These are phyloP conservation scores for Penicillium lagena DNA, from an alignment of 495 filamentous ascomycete genomes.

Conservation along the genomic window DNA sequence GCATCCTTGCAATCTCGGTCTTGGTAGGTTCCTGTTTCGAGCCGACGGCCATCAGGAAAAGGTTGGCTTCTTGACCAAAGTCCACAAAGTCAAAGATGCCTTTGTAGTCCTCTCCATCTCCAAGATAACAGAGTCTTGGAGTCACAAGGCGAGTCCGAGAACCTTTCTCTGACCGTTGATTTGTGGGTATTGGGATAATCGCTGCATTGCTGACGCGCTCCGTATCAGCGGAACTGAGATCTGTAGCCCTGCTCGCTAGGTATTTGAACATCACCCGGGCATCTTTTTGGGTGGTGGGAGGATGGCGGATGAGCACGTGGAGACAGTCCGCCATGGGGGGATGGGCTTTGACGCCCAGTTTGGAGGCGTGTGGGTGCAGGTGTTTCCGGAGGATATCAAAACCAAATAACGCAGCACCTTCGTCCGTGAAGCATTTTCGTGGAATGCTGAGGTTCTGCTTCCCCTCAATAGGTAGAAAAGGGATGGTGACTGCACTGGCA, in stretches of 20 bases:
- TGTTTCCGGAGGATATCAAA: slow-evolving; percentile 70
- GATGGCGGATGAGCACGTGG: slow-evolving; percentile 57
- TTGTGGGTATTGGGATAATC: slow-evolving; percentile 63
- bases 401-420: slow-evolving; percentile 65
- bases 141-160: slow-evolving; percentile 41
- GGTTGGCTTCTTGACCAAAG: slow-evolving; percentile 80
- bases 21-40: slow-evolving; percentile 87
- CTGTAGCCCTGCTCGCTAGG: slow-evolving; percentile 65
- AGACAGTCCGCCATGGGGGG: slow-evolving; percentile 72
- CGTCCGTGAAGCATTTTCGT: slow-evolving; percentile 75
- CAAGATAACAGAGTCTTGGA: slow-evolving; percentile 71
- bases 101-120: slow-evolving; percentile 65
- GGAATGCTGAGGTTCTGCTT: slow-evolving; percentile 60
- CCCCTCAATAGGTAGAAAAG: slow-evolving; percentile 70
- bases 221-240: slow-evolving; percentile 57
- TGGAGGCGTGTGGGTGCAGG: slow-evolving; percentile 67
- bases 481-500: slow-evolving; percentile 44
- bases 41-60: slow-evolving; percentile 79
- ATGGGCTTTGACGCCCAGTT: slow-evolving; percentile 76
- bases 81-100: slow-evolving; percentile 97
- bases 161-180: slow-evolving; percentile 25
- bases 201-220: slow-evolving; percentile 51
- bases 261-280: slow-evolving; percentile 74
- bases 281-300: slow-evolving; percentile 56
- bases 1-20: slow-evolving; percentile 69